Conservation (phyloP, 2,329 filamentous ascomycete genomes). For the Lasiodiplodia gonubiensis region DNA sequence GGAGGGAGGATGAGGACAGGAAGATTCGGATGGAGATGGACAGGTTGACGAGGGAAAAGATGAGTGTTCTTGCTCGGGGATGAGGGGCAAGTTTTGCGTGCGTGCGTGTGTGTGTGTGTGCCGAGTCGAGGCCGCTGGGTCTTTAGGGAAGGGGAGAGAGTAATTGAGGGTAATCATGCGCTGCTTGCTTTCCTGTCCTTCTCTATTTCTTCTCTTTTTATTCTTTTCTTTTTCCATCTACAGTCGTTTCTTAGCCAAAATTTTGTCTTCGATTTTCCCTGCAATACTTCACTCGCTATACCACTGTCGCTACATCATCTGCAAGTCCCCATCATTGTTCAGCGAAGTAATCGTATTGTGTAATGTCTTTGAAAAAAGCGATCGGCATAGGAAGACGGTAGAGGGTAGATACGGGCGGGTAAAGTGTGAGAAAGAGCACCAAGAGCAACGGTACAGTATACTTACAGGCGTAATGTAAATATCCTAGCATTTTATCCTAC, state of each 20-base stretch:
- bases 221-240: not conserved
- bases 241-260: not conserved
- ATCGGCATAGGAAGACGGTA: not conserved
- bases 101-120: too few species aligned
- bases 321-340: not conserved
- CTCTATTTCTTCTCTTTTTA: not conserved
- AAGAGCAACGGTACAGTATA: not conserved
- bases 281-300: not conserved
- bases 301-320: not conserved
- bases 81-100: not conserved
- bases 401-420: not conserved
- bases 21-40: not conserved
- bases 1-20: not conserved
- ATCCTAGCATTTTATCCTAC: not conserved
- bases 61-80: not conserved
- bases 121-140: too few species aligned
- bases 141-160: too few species aligned
- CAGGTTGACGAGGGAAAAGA: not conserved
- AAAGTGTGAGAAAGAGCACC: not conserved
- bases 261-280: not conserved
- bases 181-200: not conserved
- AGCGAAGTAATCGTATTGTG: not conserved
- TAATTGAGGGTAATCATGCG: too few species aligned
- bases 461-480: conserved; percentile 7
- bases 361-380: not conserved